Evolutionary conservation across 495 filamentous ascomycete species (phyloP).

Genomic region (Hyaloscypha finlandica): DNA sequence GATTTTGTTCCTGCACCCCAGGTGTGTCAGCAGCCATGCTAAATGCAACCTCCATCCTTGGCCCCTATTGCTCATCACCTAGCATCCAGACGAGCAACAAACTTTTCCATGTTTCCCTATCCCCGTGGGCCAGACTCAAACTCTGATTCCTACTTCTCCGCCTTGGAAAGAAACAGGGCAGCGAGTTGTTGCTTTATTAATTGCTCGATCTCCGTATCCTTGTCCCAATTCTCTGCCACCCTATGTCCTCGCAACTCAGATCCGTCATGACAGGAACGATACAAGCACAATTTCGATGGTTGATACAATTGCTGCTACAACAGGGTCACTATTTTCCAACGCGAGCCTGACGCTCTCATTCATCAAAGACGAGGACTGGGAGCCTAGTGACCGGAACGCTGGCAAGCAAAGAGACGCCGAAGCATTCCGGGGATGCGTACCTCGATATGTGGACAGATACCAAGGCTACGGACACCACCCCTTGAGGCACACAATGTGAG

Average conservation of each 20-base stretch:
- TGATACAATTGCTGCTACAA: conserved; percentile 10
- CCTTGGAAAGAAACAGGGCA: not conserved
- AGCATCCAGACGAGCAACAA: too few relatives aligned
- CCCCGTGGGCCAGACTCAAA: too few relatives aligned
- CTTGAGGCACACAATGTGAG: conserved; percentile 17
- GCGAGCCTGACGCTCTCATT: conserved; percentile 3
- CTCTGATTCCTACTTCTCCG: not conserved
- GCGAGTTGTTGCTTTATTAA: not conserved
- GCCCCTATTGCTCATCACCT: too few relatives aligned
- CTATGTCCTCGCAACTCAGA: conserved; percentile 19
- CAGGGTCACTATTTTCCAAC: conserved; percentile 13
- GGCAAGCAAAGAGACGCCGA: not conserved
- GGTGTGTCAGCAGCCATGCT: too few relatives aligned
- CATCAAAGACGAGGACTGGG: conserved; percentile 8
- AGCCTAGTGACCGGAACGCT: not conserved
- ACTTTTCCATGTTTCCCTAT: too few relatives aligned
- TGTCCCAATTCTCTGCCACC: not conserved
- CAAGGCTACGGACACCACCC: conserved; percentile 7
- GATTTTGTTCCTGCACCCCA: not conserved
- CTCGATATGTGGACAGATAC: conserved; percentile 14
- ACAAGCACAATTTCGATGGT: conserved; percentile 9
- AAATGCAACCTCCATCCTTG: too few relatives aligned
- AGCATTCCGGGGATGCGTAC: conserved; percentile 15
- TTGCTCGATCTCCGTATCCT: not conserved
- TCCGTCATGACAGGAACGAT: conserved; percentile 13